Evolutionary conservation across 352 stramenopile species (phyloP).

Genomic region (Phytophthora lateralis): DNA sequence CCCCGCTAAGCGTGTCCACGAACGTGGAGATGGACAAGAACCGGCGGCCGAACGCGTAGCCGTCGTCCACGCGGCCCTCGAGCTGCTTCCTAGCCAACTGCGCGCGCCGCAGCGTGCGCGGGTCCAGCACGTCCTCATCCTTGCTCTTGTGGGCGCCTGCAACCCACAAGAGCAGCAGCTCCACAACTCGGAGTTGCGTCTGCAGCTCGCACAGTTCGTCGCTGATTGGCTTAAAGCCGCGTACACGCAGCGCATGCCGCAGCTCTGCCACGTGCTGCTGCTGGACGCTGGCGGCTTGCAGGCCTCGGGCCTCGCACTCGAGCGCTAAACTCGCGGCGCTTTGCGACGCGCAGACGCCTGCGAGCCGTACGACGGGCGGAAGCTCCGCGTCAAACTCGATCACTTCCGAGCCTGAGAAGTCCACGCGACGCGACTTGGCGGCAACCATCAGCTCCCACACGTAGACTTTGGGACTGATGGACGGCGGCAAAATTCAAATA

Average conservation of each 20-base stretch:
- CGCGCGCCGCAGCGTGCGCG: conserved; percentile 21
- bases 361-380: conserved; percentile 42
- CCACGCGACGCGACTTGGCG: conserved; percentile 32
- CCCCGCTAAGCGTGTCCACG: conserved; percentile 49
- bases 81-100: conserved; percentile 55
- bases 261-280: conserved; percentile 48
- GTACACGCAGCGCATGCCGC: conserved; percentile 26
- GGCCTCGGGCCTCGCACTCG: conserved; percentile 51
- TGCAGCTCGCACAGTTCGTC: conserved; percentile 35
- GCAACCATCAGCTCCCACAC: too few relatives aligned
- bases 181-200: conserved; percentile 46
- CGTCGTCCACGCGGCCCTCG: conserved; percentile 45
- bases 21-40: conserved; percentile 65
- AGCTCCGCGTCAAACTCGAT: conserved; percentile 64
- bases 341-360: not conserved
- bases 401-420: conserved; percentile 57
- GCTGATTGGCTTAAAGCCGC: conserved; percentile 46
- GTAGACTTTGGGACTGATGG: not conserved
- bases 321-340: conserved; percentile 18
- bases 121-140: conserved; percentile 20
- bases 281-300: conserved; percentile 8
- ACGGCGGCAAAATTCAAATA: too few relatives aligned
- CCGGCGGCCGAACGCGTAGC: conserved; percentile 70
- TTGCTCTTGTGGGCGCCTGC: conserved; percentile 19
- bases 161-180: conserved; percentile 47